phyloP scores from a whole-genome alignment of 805 yeast species.

The Kregervanrija fluxuum region DNA sequence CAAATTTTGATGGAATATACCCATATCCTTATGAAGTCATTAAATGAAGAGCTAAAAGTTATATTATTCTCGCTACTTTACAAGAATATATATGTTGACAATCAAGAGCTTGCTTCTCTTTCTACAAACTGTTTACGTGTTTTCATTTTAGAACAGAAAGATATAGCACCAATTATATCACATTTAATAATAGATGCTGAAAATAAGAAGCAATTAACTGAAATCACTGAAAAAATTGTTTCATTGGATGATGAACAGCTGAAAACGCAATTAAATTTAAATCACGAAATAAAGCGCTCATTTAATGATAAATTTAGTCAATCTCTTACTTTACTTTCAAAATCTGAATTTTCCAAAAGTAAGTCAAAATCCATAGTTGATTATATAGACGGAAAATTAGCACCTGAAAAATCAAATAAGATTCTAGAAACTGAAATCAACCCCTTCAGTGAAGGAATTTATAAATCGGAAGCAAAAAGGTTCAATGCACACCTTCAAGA shows the following conservation, averaged over 20 bases:
- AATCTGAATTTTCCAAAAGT: background rate
- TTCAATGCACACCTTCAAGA: constrained; percentile 56
- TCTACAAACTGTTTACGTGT: constrained; percentile 20
- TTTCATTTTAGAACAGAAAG: constrained; percentile 8
- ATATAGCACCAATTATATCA: background rate
- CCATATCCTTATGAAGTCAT: constrained; percentile 4
- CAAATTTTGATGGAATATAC: constrained; percentile 19
- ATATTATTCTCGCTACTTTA: constrained; percentile 12
- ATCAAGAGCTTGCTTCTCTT: constrained; percentile 11
- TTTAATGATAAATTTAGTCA: constrained; percentile 8
- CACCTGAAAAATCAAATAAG: background rate
- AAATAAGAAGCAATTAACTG: background rate
- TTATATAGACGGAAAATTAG: background rate
- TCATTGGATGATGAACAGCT: constrained; percentile 18
- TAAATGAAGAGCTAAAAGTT: constrained; percentile 7
- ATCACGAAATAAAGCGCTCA: constrained; percentile 5
- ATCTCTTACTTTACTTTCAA: constrained; percentile 2
- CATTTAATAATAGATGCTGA: background rate
- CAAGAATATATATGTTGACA: constrained; percentile 7
- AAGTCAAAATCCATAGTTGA: constrained; percentile 4
- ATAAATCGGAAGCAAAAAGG: constrained; percentile 39
- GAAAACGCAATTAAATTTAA: constrained; percentile 5
- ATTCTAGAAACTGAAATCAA: constrained; percentile 21
- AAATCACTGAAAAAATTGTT: constrained; percentile 2
- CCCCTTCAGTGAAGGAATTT: constrained; percentile 31